A percentile compares a stretch with the other conserved stretches of the same genome.
phyloP scores from a whole-genome alignment of 108 stramenopile species.

The Stephanodiscus triporus region DNA sequence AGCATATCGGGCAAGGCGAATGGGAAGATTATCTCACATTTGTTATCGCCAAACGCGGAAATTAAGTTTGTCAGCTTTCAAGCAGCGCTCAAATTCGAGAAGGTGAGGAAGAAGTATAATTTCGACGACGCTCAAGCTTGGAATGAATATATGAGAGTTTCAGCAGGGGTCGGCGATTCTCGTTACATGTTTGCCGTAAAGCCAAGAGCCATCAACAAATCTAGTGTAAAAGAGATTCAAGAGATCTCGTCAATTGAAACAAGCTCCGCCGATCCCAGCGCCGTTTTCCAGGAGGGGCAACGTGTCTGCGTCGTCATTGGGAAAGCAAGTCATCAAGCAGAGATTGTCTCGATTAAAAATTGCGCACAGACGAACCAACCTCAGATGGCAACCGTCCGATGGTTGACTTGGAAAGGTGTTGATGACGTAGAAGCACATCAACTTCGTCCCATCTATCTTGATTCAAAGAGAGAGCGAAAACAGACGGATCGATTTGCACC shows the following conservation, averaged over 20 bases:
- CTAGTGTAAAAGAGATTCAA: neutral
- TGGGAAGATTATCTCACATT: neutral
- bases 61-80: slow-evolving; percentile 4
- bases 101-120: slow-evolving; percentile 3
- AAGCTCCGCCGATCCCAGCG: neutral
- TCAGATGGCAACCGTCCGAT: slow-evolving; percentile 16
- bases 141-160: slow-evolving; percentile 2
- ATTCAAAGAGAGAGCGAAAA: slow-evolving; percentile 13
- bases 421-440: slow-evolving; percentile 4
- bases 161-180: neutral
- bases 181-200: neutral
- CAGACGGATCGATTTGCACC: slow-evolving; percentile 12
- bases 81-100: neutral
- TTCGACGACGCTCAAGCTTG: slow-evolving; percentile 10
- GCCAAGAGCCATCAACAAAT: too few species aligned
- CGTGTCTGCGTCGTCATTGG: slow-evolving; percentile 23
- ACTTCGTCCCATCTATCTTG: slow-evolving; percentile 19
- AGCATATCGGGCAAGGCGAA: too few species aligned
- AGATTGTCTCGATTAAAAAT: slow-evolving; percentile 5
- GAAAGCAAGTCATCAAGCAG: slow-evolving; percentile 21
- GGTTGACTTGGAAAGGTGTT: neutral
- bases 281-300: slow-evolving; percentile 21
- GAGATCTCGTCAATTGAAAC: neutral
- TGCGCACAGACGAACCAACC: neutral
- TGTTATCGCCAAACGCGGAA: neutral